Evolutionary conservation across 2,329 filamentous ascomycete species (phyloP).

Genomic region (Fusarium sp.): DNA sequence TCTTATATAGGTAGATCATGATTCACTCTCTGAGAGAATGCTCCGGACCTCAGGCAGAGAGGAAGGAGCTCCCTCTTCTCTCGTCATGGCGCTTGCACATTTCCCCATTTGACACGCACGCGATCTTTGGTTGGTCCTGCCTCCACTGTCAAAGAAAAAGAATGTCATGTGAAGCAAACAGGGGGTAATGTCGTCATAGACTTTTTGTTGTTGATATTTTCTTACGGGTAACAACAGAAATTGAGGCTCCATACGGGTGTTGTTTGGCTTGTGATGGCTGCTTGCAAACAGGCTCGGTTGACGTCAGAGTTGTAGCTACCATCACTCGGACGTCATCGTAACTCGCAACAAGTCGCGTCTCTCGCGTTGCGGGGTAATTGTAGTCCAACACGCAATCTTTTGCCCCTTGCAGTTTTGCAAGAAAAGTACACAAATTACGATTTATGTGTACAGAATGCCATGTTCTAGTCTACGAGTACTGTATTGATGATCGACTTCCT

Average conservation of each 20-base stretch:
- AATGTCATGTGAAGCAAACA: slow-evolving; percentile 33
- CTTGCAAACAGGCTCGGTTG: slow-evolving; percentile 15
- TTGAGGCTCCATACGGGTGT: not conserved
- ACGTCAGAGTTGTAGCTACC: slow-evolving; percentile 21
- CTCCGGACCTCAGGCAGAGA: not conserved
- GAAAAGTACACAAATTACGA: not conserved
- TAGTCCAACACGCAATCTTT: not conserved
- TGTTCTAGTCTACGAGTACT: not conserved
- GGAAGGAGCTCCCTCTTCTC: not conserved
- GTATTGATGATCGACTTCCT: not conserved
- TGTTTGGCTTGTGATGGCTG: slow-evolving; percentile 31
- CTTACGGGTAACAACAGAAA: not conserved
- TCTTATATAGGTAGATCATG: slow-evolving; percentile 40
- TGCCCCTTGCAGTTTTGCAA: slow-evolving; percentile 16
- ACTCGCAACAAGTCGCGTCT: slow-evolving; percentile 13
- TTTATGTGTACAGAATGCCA: slow-evolving; percentile 9
- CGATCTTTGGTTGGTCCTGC: slow-evolving; percentile 1
- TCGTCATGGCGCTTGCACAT: slow-evolving; percentile 24
- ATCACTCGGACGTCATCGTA: slow-evolving; percentile 35
- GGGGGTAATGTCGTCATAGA: slow-evolving; percentile 38
- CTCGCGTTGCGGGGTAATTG: slow-evolving; percentile 27
- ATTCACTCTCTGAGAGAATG: not conserved
- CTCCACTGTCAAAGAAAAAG: not conserved
- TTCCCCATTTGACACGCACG: slow-evolving; percentile 11
- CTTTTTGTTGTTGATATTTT: slow-evolving; percentile 3